phyloP scores from a whole-genome alignment of 805 yeast genomes.

The Wickerhamiella occidentalis region DNA sequence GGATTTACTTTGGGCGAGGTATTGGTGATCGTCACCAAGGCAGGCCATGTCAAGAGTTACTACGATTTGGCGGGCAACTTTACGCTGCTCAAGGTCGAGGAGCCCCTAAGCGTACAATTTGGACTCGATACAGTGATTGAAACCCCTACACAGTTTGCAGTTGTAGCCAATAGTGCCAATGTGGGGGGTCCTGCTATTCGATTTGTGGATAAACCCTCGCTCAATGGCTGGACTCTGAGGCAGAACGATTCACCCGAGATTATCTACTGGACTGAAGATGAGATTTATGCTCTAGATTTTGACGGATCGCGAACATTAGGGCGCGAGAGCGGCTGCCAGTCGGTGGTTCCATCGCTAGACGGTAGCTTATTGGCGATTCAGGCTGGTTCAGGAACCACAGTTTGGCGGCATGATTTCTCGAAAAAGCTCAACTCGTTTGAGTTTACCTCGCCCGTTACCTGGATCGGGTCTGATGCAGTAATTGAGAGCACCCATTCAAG shows the following conservation, averaged over 20 bases:
- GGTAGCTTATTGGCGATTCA: background rate
- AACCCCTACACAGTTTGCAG: background rate
- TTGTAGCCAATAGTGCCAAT: background rate
- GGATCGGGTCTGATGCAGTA: slow-evolving; percentile 7
- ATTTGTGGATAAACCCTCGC: background rate
- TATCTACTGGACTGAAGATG: background rate
- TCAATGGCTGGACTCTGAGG: background rate
- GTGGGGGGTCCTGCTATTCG: background rate
- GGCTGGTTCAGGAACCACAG: background rate
- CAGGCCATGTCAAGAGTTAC: slow-evolving; percentile 46
- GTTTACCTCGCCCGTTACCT: background rate
- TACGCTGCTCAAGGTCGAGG: slow-evolving; percentile 22
- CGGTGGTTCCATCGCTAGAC: background rate
- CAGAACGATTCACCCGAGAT: background rate
- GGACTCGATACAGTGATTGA: slow-evolving; percentile 2
- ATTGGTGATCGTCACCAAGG: slow-evolving; percentile 42
- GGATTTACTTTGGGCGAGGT: slow-evolving; percentile 44
- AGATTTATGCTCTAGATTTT: background rate
- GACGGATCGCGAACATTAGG: background rate
- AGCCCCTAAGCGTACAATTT: background rate
- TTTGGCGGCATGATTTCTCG: slow-evolving; percentile 2
- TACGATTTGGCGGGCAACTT: slow-evolving; percentile 58
- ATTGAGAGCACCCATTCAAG: background rate
- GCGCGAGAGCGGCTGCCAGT: background rate
- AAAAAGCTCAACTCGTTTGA: background rate